Evolutionary conservation across 2,329 filamentous ascomycete species (phyloP).

Genomic region (Aspergillus bombycis): DNA sequence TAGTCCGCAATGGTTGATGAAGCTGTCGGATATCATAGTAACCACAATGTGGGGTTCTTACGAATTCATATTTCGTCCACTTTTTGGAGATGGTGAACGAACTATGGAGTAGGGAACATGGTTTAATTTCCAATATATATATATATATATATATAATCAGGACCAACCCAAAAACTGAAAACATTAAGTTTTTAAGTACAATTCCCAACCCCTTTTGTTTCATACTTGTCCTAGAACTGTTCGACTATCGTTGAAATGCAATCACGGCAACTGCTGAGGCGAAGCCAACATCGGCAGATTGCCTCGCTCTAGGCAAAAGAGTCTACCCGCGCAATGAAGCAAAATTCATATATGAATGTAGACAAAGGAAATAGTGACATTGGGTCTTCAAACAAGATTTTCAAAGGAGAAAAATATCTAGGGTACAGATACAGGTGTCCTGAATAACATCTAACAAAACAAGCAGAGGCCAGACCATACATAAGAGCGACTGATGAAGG

Average conservation of each 20-base stretch:
- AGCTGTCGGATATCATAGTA: slow-evolving; percentile 57
- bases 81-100: slow-evolving; percentile 87
- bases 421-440: slow-evolving; percentile 48
- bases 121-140: neutral
- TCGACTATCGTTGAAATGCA: neutral
- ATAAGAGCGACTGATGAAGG: slow-evolving; percentile 33
- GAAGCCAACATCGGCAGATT: neutral
- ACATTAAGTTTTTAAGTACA: neutral
- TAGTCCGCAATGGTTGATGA: slow-evolving; percentile 68
- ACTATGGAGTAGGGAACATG: slow-evolving; percentile 40
- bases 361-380: slow-evolving; percentile 45
- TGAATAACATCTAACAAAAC: slow-evolving; percentile 44
- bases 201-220: neutral
- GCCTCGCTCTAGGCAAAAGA: neutral
- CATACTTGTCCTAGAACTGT: neutral
- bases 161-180: neutral
- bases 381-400: slow-evolving; percentile 43
- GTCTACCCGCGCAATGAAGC: slow-evolving; percentile 4
- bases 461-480: slow-evolving; percentile 36
- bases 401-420: slow-evolving; percentile 46
- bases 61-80: slow-evolving; percentile 62
- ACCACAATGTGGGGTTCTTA: slow-evolving; percentile 66
- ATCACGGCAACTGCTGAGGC: neutral
- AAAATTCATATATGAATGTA: slow-evolving; percentile 13
- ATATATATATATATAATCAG: neutral